Evolutionary conservation across 345 rosid species (phyloP), one percentile per base, ranked within the genome.

Genomic region (Excoecaria agallocha): DNA sequence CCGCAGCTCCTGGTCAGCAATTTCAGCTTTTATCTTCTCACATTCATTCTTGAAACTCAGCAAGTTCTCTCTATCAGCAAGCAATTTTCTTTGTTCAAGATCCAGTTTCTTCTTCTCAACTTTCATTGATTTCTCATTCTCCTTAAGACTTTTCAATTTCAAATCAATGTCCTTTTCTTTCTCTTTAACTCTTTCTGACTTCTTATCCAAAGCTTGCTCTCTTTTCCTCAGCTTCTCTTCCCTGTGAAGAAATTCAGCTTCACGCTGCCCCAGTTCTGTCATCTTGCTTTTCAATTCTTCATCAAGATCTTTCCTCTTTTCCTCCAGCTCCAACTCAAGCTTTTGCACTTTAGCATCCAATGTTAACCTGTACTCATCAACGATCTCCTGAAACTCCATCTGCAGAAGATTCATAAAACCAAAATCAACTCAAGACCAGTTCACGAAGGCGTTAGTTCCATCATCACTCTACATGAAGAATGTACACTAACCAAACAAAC

Each of bases 81-180:
- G 85, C 70, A 92, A 55, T 60, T 82, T 84, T 58, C 76, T 78
- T 55, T 83, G 90, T 74, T 89, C 93, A 51, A 82, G 65, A 57
- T 89, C 89, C 77, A 86, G 69, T 68, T 65, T 88, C 74, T 84
- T 89, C 86, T 88, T 90, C 85, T 85, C 91, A 0, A 80, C 82
- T 80, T 86, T 88, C 74, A 87, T 9, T 56, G 66, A 61, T 70
- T 89, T 87, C 63, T 92, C 97, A 52, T 60, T 84, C 74, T 86
- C 92, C 80, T 87, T 87, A 72, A 85, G 59, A 46, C 74, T 75
- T 87, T 89, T 84, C 71, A 78, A 71, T 77, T 79, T 90, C 56
- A 81, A 83, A 75, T 89, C 92, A 69, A 88, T 82, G 60, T 89
- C 93, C 79, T 86, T 87, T 66, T 88, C 94, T 85, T 87, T 90